Conservation (phyloP, 306 rosid genomes). For the Inga leiocalycina region DNA sequence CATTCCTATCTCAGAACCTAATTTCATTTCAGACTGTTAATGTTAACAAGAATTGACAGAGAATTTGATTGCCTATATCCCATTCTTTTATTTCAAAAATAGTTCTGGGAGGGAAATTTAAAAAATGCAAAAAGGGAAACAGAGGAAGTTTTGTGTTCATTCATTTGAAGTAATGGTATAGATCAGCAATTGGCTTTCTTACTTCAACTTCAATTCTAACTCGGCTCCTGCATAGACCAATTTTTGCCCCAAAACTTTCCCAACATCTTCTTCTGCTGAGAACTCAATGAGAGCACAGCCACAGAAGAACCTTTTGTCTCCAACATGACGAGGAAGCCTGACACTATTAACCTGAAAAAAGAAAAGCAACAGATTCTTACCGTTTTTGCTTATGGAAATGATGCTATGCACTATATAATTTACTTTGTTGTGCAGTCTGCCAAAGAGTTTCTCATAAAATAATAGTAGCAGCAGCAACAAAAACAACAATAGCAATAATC, state of each 20-base stretch:
- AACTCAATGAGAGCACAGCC: slow-evolving; percentile 87
- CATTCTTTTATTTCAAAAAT: background rate
- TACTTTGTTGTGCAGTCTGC: background rate
- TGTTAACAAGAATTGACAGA: background rate
- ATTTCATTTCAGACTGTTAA: background rate
- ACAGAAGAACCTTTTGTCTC: slow-evolving; percentile 76
- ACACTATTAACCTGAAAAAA: slow-evolving; percentile 79
- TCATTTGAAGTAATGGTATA: background rate
- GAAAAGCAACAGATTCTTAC: background rate
- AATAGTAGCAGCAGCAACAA: background rate
- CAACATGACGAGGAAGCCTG: slow-evolving; percentile 85
- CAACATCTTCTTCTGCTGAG: slow-evolving; percentile 71
- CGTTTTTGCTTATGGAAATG: background rate
- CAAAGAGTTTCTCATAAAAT: slow-evolving; percentile 5
- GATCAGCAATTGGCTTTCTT: slow-evolving; percentile 37
- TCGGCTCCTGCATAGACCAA: slow-evolving; percentile 64
- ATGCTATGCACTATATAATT: background rate
- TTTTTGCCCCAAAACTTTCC: slow-evolving; percentile 47
- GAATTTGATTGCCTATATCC: background rate
- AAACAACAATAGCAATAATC: background rate
- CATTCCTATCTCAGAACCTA: slow-evolving; percentile 11
- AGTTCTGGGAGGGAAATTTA: background rate
- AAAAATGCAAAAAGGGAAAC: background rate
- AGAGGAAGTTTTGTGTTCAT: background rate
- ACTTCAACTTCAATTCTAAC: slow-evolving; percentile 75